Evolutionary conservation across 352 stramenopile species (phyloP).

Genomic region (Lagenidium sp.): DNA sequence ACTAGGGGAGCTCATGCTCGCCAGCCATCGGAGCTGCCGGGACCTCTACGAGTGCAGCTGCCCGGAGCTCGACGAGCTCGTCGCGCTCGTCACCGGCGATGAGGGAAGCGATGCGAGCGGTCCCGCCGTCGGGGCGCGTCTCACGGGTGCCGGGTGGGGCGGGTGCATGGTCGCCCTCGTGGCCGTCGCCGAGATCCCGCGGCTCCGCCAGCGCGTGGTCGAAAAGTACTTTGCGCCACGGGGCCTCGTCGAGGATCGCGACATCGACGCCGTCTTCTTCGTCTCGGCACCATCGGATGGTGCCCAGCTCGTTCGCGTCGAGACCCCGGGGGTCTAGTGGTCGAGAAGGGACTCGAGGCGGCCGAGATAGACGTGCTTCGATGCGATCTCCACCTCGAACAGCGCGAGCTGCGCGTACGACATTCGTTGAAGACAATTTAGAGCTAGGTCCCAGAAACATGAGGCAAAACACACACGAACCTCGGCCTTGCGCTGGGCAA

Average conservation of each 20-base stretch:
- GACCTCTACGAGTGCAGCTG: slow-evolving; percentile 74
- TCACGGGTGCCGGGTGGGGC: slow-evolving; percentile 82
- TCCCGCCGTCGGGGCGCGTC: slow-evolving; percentile 52
- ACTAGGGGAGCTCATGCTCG: slow-evolving; percentile 62
- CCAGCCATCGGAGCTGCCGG: slow-evolving; percentile 54
- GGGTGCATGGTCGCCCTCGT: slow-evolving; percentile 67
- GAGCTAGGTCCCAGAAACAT: background rate
- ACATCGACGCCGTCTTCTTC: slow-evolving; percentile 14
- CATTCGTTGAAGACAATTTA: background rate
- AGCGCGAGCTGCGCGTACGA: slow-evolving; percentile 32
- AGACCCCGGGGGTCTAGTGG: background rate
- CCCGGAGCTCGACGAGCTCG: slow-evolving; percentile 55
- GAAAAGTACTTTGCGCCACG: background rate
- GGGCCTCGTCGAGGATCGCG: background rate
- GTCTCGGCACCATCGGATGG: slow-evolving; percentile 13
- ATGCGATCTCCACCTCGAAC: slow-evolving; percentile 55
- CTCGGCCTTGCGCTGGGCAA: slow-evolving; percentile 42
- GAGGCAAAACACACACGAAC: slow-evolving; percentile 17
- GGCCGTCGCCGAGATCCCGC: background rate
- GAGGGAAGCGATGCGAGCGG: no score
- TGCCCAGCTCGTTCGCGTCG: slow-evolving; percentile 6
- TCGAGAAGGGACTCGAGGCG: slow-evolving; percentile 12
- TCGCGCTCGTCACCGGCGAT: slow-evolving; percentile 28
- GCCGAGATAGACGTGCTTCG: slow-evolving; percentile 53
- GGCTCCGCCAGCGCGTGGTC: background rate